phyloP scores from a whole-genome alignment of 192 early-diverging fungal genomes.

The Allomyces arbusculus region DNA sequence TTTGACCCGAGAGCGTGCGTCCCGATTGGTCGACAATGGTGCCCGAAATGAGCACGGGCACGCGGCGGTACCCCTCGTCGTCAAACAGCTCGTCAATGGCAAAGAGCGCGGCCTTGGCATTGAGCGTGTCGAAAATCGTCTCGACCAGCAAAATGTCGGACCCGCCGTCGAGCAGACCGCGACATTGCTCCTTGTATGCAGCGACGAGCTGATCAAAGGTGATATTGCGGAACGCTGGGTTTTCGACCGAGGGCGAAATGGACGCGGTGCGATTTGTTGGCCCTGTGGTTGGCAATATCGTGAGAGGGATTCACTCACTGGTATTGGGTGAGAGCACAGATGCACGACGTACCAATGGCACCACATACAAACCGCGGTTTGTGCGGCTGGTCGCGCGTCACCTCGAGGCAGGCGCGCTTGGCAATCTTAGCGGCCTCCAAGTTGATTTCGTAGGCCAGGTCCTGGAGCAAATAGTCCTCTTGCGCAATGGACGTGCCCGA shows the following conservation, averaged over 20 bases:
- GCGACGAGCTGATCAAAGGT: constrained; percentile 84
- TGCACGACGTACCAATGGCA: constrained; percentile 23
- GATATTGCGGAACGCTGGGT: constrained; percentile 80
- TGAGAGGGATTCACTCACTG: background rate
- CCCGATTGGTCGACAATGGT: constrained; percentile 95
- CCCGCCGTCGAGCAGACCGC: constrained; percentile 84
- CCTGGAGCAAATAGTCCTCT: constrained; percentile 71
- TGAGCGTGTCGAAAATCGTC: constrained; percentile 95
- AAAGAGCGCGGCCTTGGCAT: constrained; percentile 86
- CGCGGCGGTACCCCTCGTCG: constrained; percentile 46
- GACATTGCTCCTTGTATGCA: constrained; percentile 77
- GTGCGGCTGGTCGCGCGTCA: constrained; percentile 50
- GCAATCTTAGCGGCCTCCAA: constrained; percentile 73
- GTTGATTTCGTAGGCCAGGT: constrained; percentile 78
- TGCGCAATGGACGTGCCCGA: constrained; percentile 78
- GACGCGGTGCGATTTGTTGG: constrained; percentile 91
- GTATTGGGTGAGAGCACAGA: background rate
- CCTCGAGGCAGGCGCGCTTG: constrained; percentile 57
- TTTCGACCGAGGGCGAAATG: constrained; percentile 92
- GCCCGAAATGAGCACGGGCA: constrained; percentile 61
- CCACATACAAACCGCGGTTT: constrained; percentile 80
- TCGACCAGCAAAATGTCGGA: constrained; percentile 82
- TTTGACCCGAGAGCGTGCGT: constrained; percentile 88
- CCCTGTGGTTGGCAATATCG: constrained; percentile 17
- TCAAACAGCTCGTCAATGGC: constrained; percentile 74